Conservation (phyloP, 1,284 basidiomycete genomes). For the Ceratobasidium sp. region DNA sequence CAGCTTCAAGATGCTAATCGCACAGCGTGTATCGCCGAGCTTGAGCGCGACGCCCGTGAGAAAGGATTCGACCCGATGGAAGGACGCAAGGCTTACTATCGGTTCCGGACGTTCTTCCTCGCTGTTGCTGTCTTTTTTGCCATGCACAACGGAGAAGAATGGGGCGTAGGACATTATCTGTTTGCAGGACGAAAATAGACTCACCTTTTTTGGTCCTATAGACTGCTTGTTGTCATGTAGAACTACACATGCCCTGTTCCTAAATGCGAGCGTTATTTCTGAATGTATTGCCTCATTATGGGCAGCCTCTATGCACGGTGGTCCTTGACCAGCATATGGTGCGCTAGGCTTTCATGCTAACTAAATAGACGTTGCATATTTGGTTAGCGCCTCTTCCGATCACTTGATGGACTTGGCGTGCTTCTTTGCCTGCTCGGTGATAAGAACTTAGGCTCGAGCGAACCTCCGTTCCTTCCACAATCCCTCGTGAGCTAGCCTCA, state of each 20-base stretch:
- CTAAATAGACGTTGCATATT: neutral
- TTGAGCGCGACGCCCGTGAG: slow-evolving; percentile 64
- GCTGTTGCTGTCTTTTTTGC: slow-evolving; percentile 82
- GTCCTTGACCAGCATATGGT: neutral
- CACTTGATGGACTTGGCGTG: slow-evolving; percentile 8
- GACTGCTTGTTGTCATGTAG: neutral
- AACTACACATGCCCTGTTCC: neutral
- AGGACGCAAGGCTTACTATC: slow-evolving; percentile 72
- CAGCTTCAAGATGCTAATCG: slow-evolving; percentile 65
- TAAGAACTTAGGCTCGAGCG: slow-evolving; percentile 7
- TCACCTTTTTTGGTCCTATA: too few species aligned
- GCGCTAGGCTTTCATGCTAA: neutral
- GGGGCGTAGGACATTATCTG: slow-evolving; percentile 70
- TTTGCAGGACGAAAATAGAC: slow-evolving; percentile 59
- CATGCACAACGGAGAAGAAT: slow-evolving; percentile 73
- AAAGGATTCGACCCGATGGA: slow-evolving; percentile 65
- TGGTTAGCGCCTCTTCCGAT: slow-evolving; percentile 12
- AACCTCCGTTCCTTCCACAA: neutral
- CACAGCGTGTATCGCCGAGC: slow-evolving; percentile 63
- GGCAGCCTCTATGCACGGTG: neutral
- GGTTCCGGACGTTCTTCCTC: slow-evolving; percentile 81
- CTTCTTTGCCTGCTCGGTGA: slow-evolving; percentile 1
- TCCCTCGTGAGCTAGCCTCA: slow-evolving; percentile 19
- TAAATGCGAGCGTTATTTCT: neutral
- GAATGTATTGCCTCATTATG: neutral